A percentile compares a stretch with the other conserved stretches of the same genome.
phyloP scores from a whole-genome alignment of 2,329 filamentous ascomycete species.

The Xylariaceae sp. region DNA sequence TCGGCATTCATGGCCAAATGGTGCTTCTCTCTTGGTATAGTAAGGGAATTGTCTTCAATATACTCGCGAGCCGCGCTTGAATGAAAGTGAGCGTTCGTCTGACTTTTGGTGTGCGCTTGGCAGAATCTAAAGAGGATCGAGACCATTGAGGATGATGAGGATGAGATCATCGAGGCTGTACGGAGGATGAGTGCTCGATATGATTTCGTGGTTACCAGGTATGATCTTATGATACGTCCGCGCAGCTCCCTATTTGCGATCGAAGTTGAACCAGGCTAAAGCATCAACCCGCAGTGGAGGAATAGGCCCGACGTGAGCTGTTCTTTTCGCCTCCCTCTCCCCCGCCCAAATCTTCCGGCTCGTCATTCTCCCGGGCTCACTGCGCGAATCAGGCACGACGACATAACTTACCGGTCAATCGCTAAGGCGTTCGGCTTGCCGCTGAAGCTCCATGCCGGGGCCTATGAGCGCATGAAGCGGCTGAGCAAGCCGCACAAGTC shows the following conservation, averaged over 20 bases:
- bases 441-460: conserved; percentile 69
- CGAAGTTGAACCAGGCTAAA: conserved; percentile 2
- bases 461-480: conserved; percentile 76
- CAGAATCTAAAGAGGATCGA: conserved; percentile 77
- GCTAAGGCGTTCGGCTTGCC: conserved; percentile 79
- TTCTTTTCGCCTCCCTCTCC: neutral
- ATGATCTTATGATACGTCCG: conserved; percentile 5
- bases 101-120: neutral
- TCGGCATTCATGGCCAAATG: conserved; percentile 60
- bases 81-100: neutral
- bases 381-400: conserved; percentile 66
- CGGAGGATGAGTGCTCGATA: conserved; percentile 82
- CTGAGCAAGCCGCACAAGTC: conserved; percentile 68
- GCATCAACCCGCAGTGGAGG: conserved; percentile 55
- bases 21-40: conserved; percentile 58
- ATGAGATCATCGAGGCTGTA: conserved; percentile 83
- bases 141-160: conserved; percentile 88
- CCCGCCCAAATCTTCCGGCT: neutral
- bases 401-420: conserved; percentile 94
- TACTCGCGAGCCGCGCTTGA: neutral
- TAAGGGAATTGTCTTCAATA: conserved; percentile 30
- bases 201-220: conserved; percentile 88
- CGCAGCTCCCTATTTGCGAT: neutral
- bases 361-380: conserved; percentile 16
- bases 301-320: conserved; percentile 82